Evolutionary conservation across 1,139 yeast genomes (phyloP).

Genomic region (Saccharomyces hybrid): DNA sequence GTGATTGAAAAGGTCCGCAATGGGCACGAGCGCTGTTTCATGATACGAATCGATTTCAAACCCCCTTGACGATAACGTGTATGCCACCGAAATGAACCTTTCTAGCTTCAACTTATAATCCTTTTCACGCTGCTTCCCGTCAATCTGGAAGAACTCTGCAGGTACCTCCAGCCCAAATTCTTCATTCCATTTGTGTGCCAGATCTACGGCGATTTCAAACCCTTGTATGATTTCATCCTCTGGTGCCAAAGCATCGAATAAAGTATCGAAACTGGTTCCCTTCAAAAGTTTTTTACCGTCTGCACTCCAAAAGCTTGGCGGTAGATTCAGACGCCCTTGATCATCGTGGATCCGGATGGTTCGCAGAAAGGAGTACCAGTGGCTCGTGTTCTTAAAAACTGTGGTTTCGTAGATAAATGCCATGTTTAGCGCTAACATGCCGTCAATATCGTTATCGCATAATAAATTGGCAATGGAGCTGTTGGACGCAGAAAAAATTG

Average conservation of each 20-base stretch:
- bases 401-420: slow-evolving; percentile 64
- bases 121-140: slow-evolving; percentile 9
- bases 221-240: slow-evolving; percentile 47
- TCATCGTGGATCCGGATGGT: slow-evolving; percentile 40
- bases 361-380: slow-evolving; percentile 64
- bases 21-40: slow-evolving; percentile 75
- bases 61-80: slow-evolving; percentile 66
- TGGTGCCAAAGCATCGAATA: slow-evolving; percentile 37
- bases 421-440: slow-evolving; percentile 59
- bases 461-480: slow-evolving; percentile 62
- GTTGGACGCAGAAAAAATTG: slow-evolving; percentile 49
- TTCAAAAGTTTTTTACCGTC: slow-evolving; percentile 41
- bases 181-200: slow-evolving; percentile 38
- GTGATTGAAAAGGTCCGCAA: slow-evolving; percentile 86
- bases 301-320: slow-evolving; percentile 61
- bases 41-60: slow-evolving; percentile 72
- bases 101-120: slow-evolving; percentile 28
- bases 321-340: slow-evolving; percentile 35
- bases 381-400: slow-evolving; percentile 47
- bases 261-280: slow-evolving; percentile 61
- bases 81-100: slow-evolving; percentile 46
- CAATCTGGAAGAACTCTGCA: slow-evolving; percentile 24
- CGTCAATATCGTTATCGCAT: slow-evolving; percentile 51
- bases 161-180: slow-evolving; percentile 37
- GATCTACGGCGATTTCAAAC: slow-evolving; percentile 44